Evolutionary conservation across 2,329 filamentous ascomycete species (phyloP).

Genomic region (Coccinonectria pachysandricola): DNA sequence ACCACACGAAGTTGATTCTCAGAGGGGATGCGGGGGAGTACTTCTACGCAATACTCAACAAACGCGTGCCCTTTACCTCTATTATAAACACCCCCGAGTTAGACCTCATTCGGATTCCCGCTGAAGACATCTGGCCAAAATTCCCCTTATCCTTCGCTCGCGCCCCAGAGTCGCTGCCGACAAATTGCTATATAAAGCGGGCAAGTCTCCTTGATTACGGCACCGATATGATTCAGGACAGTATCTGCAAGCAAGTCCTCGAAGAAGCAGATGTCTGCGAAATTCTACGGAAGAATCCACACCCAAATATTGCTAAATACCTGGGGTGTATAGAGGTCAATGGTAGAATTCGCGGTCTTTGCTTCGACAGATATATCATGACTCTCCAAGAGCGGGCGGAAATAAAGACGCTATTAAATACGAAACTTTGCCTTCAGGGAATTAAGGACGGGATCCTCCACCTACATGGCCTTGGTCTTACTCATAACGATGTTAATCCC

Average conservation of each 20-base stretch:
- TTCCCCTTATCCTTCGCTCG: too few relatives aligned
- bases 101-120: too few relatives aligned
- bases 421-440: too few relatives aligned
- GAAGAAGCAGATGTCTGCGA: background rate
- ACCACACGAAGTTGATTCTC: too few relatives aligned
- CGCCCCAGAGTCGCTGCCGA: too few relatives aligned
- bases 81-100: too few relatives aligned
- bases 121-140: too few relatives aligned
- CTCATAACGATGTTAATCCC: conserved; percentile 1
- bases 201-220: background rate
- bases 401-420: background rate
- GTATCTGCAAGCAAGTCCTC: background rate
- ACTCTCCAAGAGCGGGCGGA: conserved; percentile 1
- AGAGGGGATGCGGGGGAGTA: too few relatives aligned
- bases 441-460: conserved; percentile 1
- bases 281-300: background rate
- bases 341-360: conserved; percentile 1
- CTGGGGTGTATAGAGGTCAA: conserved; percentile 1
- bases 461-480: background rate
- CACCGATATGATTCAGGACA: background rate
- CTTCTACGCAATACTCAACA: too few relatives aligned
- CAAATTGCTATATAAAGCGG: conserved; percentile 12
- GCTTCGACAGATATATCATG: background rate
- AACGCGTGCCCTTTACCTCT: too few relatives aligned
- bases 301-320: conserved; percentile 1